Base-by-base conservation (phyloP, 495 filamentous ascomycete species). In the Chaetomium tenue region DNA sequence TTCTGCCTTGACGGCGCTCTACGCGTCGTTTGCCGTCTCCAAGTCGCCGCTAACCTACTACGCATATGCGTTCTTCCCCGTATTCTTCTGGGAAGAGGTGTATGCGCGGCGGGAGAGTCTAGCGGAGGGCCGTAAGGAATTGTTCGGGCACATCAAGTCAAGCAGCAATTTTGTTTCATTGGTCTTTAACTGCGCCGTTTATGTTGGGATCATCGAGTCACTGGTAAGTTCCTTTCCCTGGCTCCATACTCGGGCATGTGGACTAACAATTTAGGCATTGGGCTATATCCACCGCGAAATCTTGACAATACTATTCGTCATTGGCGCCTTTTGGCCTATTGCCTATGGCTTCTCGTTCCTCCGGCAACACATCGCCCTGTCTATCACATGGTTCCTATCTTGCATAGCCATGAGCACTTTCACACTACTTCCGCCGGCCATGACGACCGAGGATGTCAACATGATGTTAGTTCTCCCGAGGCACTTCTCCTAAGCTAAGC, bases 61-160 rank as follows among this genome's bases (percentile, higher is more conserved):
- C 68, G 88, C 88, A 26, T 99, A 98, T 72, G 92, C 86, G 6
- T 81, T 93, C 67, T 99, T 98, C 74, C 93, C 95, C 0, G 86
- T 94, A 2, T 85, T 88, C 52, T 97, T 99, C 80, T 99, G 95
- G 94, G 93, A 97, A 72, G 95, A 96, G 69, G 92, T 98, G 0
- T 91, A 89, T 72, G 91, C 90, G 4, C 85, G 91, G 11, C 81
- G 92, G 52, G 82, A 83, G 56, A 87, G 91, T 58, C 70, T 97
- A 50, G 66, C 75, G 52, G 82, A 87, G 64, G 94, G 92, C 11
- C 82, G 83, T 48, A 82, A 82, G 64, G 83, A 84, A 55, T 73
- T 98, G 18, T 83, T 97, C 57, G 83, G 84, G 6, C 83, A 92
- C 67, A 77, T 93, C 39, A 76, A 79, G 52, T 85, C 87, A 1